phyloP scores from a whole-genome alignment of 2,329 filamentous ascomycete genomes.

The Fusarium sororula region DNA sequence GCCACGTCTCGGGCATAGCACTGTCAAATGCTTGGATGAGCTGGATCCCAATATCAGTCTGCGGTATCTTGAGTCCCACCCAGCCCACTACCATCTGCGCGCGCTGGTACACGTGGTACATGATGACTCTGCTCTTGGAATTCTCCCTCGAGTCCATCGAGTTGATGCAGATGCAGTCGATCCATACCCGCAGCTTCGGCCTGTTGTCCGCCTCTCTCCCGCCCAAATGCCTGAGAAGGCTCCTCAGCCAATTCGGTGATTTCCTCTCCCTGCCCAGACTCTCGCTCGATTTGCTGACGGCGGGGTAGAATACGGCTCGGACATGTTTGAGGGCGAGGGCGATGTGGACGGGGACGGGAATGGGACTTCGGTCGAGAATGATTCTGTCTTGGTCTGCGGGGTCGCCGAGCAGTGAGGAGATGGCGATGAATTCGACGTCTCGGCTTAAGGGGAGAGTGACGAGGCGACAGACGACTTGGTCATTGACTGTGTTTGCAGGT shows the following conservation, averaged over 20 bases:
- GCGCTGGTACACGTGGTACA: conserved; percentile 43
- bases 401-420: conserved; percentile 46
- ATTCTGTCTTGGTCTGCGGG: conserved; percentile 44
- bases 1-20: conserved; percentile 45
- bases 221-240: conserved; percentile 4
- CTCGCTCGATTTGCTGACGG: conserved; percentile 31
- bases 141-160: conserved; percentile 42
- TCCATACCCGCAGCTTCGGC: conserved; percentile 43
- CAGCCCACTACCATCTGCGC: conserved; percentile 48
- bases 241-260: conserved; percentile 27
- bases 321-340: conserved; percentile 45
- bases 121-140: conserved; percentile 40
- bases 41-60: conserved; percentile 41
- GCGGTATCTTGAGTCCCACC: conserved; percentile 43
- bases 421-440: conserved; percentile 42
- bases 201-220: conserved; percentile 25
- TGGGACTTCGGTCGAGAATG: conserved; percentile 38
- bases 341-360: conserved; percentile 44
- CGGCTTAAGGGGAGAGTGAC: conserved; percentile 43
- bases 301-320: conserved; percentile 46
- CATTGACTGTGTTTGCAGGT: conserved; percentile 39
- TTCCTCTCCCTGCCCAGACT: conserved; percentile 18
- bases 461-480: conserved; percentile 47
- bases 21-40: conserved; percentile 43
- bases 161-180: conserved; percentile 46